phyloP scores from a whole-genome alignment of 1,284 basidiomycete genomes.

The Fomes fomentarius region DNA sequence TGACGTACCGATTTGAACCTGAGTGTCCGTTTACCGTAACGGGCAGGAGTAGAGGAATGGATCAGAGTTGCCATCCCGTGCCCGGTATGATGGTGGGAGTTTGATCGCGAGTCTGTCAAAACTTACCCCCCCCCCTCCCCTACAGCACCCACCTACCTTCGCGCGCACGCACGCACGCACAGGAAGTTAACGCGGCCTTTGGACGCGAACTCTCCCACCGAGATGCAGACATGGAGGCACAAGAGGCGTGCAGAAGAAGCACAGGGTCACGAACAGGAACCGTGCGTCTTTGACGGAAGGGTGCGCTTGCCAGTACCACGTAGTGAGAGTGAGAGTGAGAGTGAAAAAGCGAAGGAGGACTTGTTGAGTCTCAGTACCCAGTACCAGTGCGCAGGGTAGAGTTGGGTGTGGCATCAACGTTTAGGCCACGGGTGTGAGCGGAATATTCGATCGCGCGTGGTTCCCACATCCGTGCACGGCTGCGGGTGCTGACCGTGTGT shows the following conservation, averaged over 20 bases:
- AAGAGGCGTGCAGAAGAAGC: too few species aligned
- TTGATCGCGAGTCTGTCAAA: conserved; percentile 12
- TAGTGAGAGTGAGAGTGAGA: too few species aligned
- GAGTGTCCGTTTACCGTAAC: conserved; percentile 14
- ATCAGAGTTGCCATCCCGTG: conserved; percentile 20
- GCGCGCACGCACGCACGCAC: background rate
- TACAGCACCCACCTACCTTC: background rate
- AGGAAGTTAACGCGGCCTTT: conserved; percentile 1
- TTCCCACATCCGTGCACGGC: too few species aligned
- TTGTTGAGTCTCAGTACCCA: too few species aligned
- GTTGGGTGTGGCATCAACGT: conserved; percentile 7
- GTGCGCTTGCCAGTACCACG: too few species aligned
- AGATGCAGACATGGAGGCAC: too few species aligned
- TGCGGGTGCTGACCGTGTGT: too few species aligned
- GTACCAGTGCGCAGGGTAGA: background rate
- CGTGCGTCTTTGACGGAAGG: too few species aligned
- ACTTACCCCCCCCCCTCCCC: background rate
- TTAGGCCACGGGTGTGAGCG: conserved; percentile 16
- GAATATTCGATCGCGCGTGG: background rate
- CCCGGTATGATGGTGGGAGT: conserved; percentile 21
- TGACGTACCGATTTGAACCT: conserved; percentile 4
- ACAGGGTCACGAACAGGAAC: conserved; percentile 9
- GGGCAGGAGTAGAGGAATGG: conserved; percentile 18
- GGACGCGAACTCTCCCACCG: conserved; percentile 5
- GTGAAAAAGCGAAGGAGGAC: too few species aligned